Percentiles rank a stretch among this genome's conserved stretches.
Conservation (phyloP, 2,329 filamentous ascomycete species). For the Ophiosphaerella narmari region DNA sequence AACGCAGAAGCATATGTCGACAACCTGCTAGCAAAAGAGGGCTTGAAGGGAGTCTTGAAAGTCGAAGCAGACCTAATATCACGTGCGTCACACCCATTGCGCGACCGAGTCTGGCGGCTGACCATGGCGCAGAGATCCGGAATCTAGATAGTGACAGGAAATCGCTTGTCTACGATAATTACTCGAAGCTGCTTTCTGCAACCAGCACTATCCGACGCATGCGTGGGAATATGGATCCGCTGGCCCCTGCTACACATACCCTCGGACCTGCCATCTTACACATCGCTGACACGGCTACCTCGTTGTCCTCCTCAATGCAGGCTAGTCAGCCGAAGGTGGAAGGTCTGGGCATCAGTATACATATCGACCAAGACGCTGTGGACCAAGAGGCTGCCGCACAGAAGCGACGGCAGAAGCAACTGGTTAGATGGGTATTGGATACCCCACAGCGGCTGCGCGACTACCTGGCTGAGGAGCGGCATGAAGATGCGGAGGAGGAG, state of each 20-base stretch:
- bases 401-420: slow-evolving; percentile 54
- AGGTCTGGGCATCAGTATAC: slow-evolving; percentile 32
- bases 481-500: slow-evolving; percentile 62
- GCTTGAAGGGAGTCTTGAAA: slow-evolving; percentile 69
- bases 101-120: neutral
- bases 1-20: slow-evolving; percentile 71
- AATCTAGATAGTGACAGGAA: slow-evolving; percentile 96
- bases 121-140: slow-evolving; percentile 66
- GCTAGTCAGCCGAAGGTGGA: slow-evolving; percentile 25
- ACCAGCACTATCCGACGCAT: slow-evolving; percentile 95
- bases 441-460: slow-evolving; percentile 63
- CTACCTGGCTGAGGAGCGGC: slow-evolving; percentile 63
- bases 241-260: slow-evolving; percentile 74
- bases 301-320: slow-evolving; percentile 47
- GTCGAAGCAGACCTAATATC: slow-evolving; percentile 71
- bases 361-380: slow-evolving; percentile 21
- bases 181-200: slow-evolving; percentile 93
- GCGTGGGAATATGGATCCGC: slow-evolving; percentile 78
- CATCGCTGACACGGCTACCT: slow-evolving; percentile 66
- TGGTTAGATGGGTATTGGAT: slow-evolving; percentile 66
- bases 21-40: slow-evolving; percentile 63
- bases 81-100: slow-evolving; percentile 37
- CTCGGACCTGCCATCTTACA: slow-evolving; percentile 74
- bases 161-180: slow-evolving; percentile 97
- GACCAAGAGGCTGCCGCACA: slow-evolving; percentile 32